Percentiles rank a stretch among this genome's conserved stretches.
Conservation (phyloP, 2,329 filamentous ascomycete genomes). For the Fusarium continuum region DNA sequence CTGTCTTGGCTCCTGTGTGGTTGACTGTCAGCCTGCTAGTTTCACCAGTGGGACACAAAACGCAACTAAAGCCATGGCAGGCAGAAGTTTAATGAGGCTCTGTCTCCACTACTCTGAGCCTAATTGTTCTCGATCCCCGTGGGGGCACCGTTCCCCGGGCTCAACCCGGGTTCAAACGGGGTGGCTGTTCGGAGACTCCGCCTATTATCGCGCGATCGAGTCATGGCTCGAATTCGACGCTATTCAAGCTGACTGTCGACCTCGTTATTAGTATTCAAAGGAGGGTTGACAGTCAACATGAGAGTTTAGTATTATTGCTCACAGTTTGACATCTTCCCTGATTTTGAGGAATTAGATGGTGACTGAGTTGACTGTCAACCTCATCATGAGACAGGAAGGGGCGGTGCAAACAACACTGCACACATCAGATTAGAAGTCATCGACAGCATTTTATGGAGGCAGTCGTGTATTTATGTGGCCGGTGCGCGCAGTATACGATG, state of each 20-base stretch:
- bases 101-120: neutral
- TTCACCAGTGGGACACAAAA: neutral
- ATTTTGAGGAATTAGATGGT: neutral
- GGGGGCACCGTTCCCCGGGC: too few relatives aligned
- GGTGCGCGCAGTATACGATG: too few relatives aligned
- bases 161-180: neutral
- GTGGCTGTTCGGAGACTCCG: neutral
- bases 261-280: neutral
- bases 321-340: neutral
- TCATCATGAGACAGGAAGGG: neutral
- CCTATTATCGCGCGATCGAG: neutral
- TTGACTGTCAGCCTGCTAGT: constrained; percentile 10
- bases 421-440: neutral
- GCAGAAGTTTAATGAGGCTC: neutral
- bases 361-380: constrained; percentile 12
- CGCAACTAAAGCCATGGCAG: neutral
- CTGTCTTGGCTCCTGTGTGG: neutral
- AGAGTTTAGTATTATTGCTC: neutral
- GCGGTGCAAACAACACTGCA: neutral
- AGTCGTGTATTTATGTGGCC: neutral
- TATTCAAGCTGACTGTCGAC: constrained; percentile 15
- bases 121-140: neutral
- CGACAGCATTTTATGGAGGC: neutral
- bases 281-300: neutral
- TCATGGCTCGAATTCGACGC: neutral